phyloP scores from a whole-genome alignment of 108 stramenopile genomes.

The Pseudonitzschia multiseries region DNA sequence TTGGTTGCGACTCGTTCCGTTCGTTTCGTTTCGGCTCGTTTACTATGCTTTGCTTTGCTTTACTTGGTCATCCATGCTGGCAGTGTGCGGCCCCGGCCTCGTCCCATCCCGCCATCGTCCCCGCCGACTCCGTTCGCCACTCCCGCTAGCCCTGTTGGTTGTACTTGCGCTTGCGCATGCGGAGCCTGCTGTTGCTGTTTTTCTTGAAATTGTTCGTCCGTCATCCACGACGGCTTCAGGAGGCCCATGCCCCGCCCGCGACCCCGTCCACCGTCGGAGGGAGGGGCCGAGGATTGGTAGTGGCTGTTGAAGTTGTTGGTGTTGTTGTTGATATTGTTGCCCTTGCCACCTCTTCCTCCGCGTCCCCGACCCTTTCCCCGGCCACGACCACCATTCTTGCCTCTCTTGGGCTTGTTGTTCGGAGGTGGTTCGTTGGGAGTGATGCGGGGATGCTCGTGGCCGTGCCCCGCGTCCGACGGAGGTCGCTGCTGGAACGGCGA shows the following conservation, averaged over 20 bases:
- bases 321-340: background rate
- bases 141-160: too few relatives aligned
- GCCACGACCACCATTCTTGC: background rate
- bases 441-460: background rate
- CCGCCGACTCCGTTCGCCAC: constrained; percentile 17
- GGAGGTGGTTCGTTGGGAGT: background rate
- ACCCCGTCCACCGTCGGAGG: constrained; percentile 32
- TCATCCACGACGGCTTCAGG: constrained; percentile 44
- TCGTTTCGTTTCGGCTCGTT: too few relatives aligned
- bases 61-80: constrained; percentile 49
- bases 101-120: constrained; percentile 22
- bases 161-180: background rate
- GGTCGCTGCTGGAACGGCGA: background rate
- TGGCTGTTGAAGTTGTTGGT: background rate
- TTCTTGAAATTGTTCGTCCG: constrained; percentile 17
- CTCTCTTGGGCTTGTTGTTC: background rate
- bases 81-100: constrained; percentile 36
- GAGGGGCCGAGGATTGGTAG: background rate
- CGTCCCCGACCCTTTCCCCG: background rate
- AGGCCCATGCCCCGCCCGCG: constrained; percentile 38
- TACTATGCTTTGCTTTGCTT: too few relatives aligned
- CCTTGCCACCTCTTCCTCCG: background rate
- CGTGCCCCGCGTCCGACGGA: background rate
- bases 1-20: too few relatives aligned
- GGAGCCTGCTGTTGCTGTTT: background rate